phyloP scores from a whole-genome alignment of 495 filamentous ascomycete species.

The Penicillium angulare region DNA sequence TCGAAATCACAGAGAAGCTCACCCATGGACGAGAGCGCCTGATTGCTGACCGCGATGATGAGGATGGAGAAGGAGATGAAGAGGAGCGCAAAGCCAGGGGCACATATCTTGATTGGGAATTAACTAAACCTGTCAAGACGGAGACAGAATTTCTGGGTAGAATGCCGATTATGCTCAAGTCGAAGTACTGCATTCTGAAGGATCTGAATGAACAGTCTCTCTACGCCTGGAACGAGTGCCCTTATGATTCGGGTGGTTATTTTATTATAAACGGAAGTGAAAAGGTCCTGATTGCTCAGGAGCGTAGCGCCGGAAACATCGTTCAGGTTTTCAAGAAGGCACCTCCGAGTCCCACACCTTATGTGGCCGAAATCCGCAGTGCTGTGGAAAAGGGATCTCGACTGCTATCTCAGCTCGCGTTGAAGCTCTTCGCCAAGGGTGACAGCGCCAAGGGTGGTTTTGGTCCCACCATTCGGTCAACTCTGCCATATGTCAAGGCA shows the following conservation, averaged over 20 bases:
- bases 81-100: conserved; percentile 44
- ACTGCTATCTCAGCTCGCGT: conserved; percentile 82
- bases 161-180: conserved; percentile 96
- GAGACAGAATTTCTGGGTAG: conserved; percentile 83
- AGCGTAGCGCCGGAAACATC: conserved; percentile 95
- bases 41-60: conserved; percentile 52
- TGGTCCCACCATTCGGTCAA: conserved; percentile 84
- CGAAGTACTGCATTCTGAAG: conserved; percentile 84
- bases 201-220: conserved; percentile 76
- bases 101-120: conserved; percentile 51
- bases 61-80: conserved; percentile 43
- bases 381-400: conserved; percentile 94
- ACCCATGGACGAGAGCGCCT: conserved; percentile 76
- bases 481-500: conserved; percentile 86
- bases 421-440: conserved; percentile 84
- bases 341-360: conserved; percentile 79
- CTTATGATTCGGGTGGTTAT: conserved; percentile 96
- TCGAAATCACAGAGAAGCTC: conserved; percentile 75
- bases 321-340: conserved; percentile 99
- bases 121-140: conserved; percentile 60
- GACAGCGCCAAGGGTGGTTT: conserved; percentile 73
- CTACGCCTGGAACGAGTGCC: conserved; percentile 88
- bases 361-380: conserved; percentile 92
- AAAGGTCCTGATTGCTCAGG: conserved; percentile 97
- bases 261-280: conserved; percentile 99